A percentile compares a stretch with the other conserved stretches of the same genome.
Conservation (phyloP, 2,329 filamentous ascomycete species). For the Onygenales sp. region DNA sequence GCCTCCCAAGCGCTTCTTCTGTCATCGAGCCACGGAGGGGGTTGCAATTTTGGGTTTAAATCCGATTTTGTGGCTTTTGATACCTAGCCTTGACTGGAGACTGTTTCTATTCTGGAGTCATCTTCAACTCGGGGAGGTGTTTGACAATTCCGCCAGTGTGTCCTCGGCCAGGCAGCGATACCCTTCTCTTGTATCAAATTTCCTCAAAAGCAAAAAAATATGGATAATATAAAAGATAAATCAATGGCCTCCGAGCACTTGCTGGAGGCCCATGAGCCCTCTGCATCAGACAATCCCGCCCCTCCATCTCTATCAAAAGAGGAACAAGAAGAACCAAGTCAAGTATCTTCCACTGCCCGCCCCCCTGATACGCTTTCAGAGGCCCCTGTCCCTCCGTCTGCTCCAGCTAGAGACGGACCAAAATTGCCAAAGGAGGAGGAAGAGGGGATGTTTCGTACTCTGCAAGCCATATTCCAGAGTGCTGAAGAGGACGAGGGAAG, state of each 20-base stretch:
- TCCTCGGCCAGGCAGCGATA: neutral
- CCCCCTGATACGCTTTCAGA: neutral
- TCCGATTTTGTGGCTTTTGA: neutral
- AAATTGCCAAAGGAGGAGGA: slow-evolving; percentile 21
- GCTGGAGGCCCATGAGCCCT: neutral
- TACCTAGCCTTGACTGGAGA: neutral
- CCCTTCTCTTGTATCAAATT: neutral
- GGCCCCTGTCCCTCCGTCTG: slow-evolving; percentile 9
- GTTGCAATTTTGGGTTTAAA: neutral
- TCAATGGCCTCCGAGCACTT: neutral
- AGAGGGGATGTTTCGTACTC: slow-evolving; percentile 23
- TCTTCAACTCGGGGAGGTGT: neutral
- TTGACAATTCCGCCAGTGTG: neutral
- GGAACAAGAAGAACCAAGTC: neutral
- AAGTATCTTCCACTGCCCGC: neutral
- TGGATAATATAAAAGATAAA: neutral
- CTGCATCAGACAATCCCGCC: neutral
- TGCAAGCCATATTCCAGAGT: slow-evolving; percentile 22
- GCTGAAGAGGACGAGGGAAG: slow-evolving; percentile 15
- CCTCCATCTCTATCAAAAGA: neutral
- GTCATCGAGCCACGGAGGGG: too few relatives aligned
- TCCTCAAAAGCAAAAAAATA: neutral
- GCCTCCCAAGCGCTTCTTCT: neutral
- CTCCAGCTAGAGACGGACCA: slow-evolving; percentile 11
- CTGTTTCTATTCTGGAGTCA: neutral